Evolutionary conservation across 345 rosid species (phyloP).

Genomic region (Lumnitzera littorea): DNA sequence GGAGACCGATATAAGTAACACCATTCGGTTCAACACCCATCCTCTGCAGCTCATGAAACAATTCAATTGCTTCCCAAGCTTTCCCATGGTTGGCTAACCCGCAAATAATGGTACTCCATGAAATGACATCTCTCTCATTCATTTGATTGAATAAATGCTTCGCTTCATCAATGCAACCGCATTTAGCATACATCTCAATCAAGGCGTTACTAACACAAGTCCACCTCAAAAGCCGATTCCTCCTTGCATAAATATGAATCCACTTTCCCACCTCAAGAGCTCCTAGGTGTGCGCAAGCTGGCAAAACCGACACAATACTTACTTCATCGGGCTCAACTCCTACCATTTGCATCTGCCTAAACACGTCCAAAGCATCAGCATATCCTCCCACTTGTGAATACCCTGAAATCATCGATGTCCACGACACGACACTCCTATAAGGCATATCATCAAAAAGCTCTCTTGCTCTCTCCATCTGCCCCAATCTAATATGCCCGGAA

Average conservation of each 20-base stretch:
- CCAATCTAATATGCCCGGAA: conserved; percentile 48
- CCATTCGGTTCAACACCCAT: conserved; percentile 55
- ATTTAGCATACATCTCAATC: conserved; percentile 54
- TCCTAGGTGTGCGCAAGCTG: conserved; percentile 51
- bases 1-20: conserved; percentile 52
- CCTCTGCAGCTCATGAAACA: conserved; percentile 42
- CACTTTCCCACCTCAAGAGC: conserved; percentile 48
- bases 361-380: conserved; percentile 34
- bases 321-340: conserved; percentile 45
- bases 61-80: conserved; percentile 25
- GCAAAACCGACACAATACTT: conserved; percentile 40
- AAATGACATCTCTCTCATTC: conserved; percentile 34
- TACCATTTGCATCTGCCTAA: conserved; percentile 30
- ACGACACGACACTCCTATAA: conserved; percentile 40
- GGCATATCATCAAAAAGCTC: conserved; percentile 33
- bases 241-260: conserved; percentile 42
- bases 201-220: conserved; percentile 36
- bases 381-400: conserved; percentile 25
- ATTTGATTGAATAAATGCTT: conserved; percentile 27
- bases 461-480: conserved; percentile 40
- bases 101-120: conserved; percentile 65
- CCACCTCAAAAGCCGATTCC: conserved; percentile 18
- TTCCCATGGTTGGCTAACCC: conserved; percentile 53
- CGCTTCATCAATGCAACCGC: conserved; percentile 44
- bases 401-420: conserved; percentile 62